Conservation (phyloP, 768 basidiomycete species). For the Pleurotus sapidus region DNA sequence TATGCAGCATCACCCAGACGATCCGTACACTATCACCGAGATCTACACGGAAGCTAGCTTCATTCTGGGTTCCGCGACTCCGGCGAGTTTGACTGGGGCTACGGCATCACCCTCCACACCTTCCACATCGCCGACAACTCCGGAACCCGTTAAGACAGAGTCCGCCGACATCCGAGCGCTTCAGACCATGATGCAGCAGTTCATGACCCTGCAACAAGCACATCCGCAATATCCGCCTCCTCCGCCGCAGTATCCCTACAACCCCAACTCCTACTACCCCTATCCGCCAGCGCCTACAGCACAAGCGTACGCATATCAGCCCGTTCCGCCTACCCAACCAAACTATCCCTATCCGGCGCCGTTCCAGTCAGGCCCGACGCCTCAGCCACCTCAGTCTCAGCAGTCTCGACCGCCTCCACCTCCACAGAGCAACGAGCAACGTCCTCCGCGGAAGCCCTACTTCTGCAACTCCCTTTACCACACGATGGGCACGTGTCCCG, state of each 20-base stretch:
- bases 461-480: background rate
- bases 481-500: background rate
- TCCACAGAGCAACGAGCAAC: background rate
- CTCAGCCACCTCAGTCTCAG: too few species aligned
- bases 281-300: background rate
- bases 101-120: conserved; percentile 12
- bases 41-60: conserved; percentile 19
- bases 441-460: background rate
- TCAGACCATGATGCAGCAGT: background rate
- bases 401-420: background rate
- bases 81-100: conserved; percentile 16
- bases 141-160: conserved; percentile 12
- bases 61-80: conserved; percentile 11
- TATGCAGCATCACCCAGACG: conserved; percentile 21
- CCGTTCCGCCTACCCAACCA: background rate
- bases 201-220: background rate
- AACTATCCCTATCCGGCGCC: background rate
- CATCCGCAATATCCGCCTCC: background rate
- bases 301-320: background rate
- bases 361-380: background rate
- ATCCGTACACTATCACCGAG: conserved; percentile 17
- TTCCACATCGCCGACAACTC: conserved; percentile 9
- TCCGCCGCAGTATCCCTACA: background rate
- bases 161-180: background rate
- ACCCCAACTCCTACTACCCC: background rate